A percentile compares a stretch with the other conserved stretches of the same genome.
These are phyloP conservation scores for Aureobasidium sp. DNA, from an alignment of 2,329 filamentous ascomycete genomes.

Conservation along the genomic window DNA sequence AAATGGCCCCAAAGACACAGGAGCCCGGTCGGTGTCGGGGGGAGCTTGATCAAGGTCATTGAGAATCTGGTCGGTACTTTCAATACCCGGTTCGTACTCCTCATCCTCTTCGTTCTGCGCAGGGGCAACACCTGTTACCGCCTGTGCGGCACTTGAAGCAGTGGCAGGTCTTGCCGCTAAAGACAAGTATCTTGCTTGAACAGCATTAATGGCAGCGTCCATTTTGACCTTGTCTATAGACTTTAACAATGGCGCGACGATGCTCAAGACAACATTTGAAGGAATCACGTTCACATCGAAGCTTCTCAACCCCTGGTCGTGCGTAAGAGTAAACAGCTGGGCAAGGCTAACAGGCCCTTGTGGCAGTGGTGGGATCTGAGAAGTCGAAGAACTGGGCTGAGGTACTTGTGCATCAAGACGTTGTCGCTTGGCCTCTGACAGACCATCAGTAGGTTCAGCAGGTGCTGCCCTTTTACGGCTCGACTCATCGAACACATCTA, in stretches of 20 bases:
- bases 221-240: conserved; percentile 61
- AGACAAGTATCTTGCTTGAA: conserved; percentile 33
- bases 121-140: conserved; percentile 36
- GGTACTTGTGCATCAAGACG: conserved; percentile 50
- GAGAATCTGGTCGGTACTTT: conserved; percentile 64
- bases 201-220: conserved; percentile 58
- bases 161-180: conserved; percentile 24
- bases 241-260: conserved; percentile 70
- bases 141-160: conserved; percentile 22
- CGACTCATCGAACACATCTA: conserved; percentile 71
- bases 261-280: conserved; percentile 64
- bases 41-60: conserved; percentile 67
- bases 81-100: conserved; percentile 85
- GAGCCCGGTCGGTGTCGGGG: conserved; percentile 30
- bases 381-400: conserved; percentile 29
- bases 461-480: conserved; percentile 68
- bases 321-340: conserved; percentile 78
- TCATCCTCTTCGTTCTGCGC: conserved; percentile 76
- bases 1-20: conserved; percentile 62
- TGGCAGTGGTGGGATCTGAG: conserved; percentile 52
- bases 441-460: conserved; percentile 59
- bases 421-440: conserved; percentile 75
- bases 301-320: conserved; percentile 60
- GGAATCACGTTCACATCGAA: conserved; percentile 82
- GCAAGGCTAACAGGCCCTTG: conserved; percentile 70